Conservation (phyloP, 176 grass and related monocot species). For the Avena atlantica region DNA sequence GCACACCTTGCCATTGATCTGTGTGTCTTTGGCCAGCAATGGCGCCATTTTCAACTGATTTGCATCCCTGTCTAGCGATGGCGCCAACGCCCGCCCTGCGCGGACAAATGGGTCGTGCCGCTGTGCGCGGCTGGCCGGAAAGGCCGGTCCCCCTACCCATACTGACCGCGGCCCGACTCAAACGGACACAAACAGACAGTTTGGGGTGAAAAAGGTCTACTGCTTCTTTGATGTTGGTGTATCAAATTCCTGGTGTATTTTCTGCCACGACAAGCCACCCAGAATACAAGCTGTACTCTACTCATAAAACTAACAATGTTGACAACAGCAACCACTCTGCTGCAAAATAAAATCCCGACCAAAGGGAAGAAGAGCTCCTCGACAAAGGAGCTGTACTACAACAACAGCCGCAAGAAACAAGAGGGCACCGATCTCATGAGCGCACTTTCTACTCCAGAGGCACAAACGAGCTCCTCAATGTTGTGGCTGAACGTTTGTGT, state of each 20-base stretch:
- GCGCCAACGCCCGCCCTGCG: no score
- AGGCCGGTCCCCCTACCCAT: no score
- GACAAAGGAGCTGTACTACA: conserved; percentile 29
- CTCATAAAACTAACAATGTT: conserved; percentile 5
- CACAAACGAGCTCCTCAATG: conserved; percentile 8
- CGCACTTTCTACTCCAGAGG: conserved; percentile 5
- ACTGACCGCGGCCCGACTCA: no score
- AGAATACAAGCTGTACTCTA: conserved; percentile 15
- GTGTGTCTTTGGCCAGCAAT: no score
- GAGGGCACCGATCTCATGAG: background rate
- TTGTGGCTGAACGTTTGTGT: conserved; percentile 9
- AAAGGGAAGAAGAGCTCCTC: background rate
- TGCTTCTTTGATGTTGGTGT: background rate
- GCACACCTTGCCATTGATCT: no score
- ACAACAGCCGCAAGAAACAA: background rate
- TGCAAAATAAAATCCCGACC: background rate
- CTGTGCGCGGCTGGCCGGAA: no score
- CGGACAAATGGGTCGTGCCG: no score
- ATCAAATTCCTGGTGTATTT: background rate
- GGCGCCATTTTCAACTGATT: no score
- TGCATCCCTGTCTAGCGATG: no score
- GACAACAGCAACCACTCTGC: background rate
- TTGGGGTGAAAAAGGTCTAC: background rate
- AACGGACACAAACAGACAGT: no score
- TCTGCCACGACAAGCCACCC: background rate